Base-by-base conservation (phyloP, 2,329 filamentous ascomycete species). In the Leptodontidium sp. region DNA sequence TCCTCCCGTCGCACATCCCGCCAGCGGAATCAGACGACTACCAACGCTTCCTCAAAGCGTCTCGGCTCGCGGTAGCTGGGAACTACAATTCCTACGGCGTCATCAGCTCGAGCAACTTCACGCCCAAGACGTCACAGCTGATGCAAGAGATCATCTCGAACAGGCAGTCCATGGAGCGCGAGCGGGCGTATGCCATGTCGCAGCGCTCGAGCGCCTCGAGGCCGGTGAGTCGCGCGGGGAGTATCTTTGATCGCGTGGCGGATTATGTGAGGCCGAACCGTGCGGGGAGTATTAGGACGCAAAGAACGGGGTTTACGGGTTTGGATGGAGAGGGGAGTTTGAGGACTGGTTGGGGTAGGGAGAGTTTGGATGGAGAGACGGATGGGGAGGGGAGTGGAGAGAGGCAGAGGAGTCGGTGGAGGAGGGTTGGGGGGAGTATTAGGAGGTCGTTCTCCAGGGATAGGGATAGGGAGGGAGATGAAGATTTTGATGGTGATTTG, bases 261-360 rank as follows among this genome's bases (percentile, higher is more conserved):
- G 59, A 66, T 29, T 73, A 73, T 43, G 63, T 71, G 17, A 71
- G 68, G 57, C 69, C 65, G 8, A 29, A n/a, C 21, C 47, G 47
- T 21, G 17, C 47, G 15, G 35, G 32, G 58, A 68, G 40, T 45
- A 5, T 45, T 15, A 32, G 17, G 15, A 14, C 17, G n/a, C 14
- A 35, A 9, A 59, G 32, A n/a, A 43, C 55, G 55, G 55, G 55
- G 9, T 43, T 43, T 14, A 59, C 55, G 1, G 26, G 55, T 26
- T 2, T 59, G 38, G 55, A 59, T 59, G 55, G 24, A 15, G 38
- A 40, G 32, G 53, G 32, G 55, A 59, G 53, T 58, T 35, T 58
- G 17, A 58, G 61, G 32, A 21, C 21, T 21, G 21, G 21, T 21
- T 21, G 21, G 21, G 32, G 15, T 7, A 58, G 49, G n/a, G 15